Conservation (phyloP, 495 filamentous ascomycete genomes). For the Poronia punctata region DNA sequence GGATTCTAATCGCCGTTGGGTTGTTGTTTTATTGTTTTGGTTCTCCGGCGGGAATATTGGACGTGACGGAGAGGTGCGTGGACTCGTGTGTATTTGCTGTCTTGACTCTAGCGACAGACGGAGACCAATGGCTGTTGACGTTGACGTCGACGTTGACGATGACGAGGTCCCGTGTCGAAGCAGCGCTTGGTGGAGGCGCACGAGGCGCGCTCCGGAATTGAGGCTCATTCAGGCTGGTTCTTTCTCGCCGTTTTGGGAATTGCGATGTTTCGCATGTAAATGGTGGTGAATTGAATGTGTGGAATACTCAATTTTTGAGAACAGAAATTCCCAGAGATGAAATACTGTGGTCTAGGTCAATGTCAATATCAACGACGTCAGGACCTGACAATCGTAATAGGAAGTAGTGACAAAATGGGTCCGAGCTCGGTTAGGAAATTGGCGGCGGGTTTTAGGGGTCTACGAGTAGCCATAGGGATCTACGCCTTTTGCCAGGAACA, state of each 20-base stretch:
- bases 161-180: neutral
- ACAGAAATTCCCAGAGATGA: no score
- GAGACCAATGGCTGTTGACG: neutral
- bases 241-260: neutral
- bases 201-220: constrained; percentile 8
- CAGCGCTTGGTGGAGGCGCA: constrained; percentile 4
- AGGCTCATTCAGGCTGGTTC: constrained; percentile 3
- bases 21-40: no score
- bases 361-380: constrained; percentile 1
- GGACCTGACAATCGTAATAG: neutral
- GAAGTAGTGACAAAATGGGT: no score
- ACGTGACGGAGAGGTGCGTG: neutral
- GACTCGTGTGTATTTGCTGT: neutral
- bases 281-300: no score
- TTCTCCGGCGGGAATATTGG: neutral
- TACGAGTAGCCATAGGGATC: no score
- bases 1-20: neutral
- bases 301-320: no score
- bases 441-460: no score
- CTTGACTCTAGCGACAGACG: neutral
- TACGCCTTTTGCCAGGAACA: no score
- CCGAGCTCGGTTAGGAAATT: no score
- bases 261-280: no score
- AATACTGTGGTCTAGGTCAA: neutral
- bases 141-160: neutral